phyloP scores from a whole-genome alignment of 208 protist genomes.

The Tritrichomonas musculus region DNA sequence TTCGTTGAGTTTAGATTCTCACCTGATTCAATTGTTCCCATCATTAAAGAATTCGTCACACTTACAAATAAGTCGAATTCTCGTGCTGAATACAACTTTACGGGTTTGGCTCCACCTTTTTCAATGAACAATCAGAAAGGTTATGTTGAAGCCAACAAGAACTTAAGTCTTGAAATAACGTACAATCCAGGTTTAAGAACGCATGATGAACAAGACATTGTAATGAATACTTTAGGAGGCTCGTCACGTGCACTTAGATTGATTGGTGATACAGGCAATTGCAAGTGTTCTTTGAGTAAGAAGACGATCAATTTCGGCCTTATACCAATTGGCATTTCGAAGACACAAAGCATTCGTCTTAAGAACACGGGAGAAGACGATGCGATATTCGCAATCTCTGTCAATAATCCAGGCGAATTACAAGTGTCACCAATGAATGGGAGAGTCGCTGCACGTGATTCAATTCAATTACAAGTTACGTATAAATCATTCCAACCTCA shows the following conservation, averaged over 20 bases:
- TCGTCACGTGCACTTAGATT: not conserved
- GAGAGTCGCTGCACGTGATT: not conserved
- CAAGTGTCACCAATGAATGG: conserved; percentile 1
- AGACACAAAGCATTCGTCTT: not conserved
- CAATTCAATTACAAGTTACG: not conserved
- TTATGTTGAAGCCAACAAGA: not conserved
- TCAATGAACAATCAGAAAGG: not conserved
- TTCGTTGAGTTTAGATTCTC: conserved; percentile 15
- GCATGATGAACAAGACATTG: not conserved
- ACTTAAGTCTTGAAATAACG: not conserved
- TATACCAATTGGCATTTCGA: not conserved
- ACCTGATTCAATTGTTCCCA: not conserved
- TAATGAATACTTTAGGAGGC: not conserved
- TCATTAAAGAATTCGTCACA: not conserved
- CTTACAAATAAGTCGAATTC: not conserved
- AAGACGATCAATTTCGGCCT: not conserved
- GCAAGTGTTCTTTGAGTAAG: not conserved
- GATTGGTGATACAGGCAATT: not conserved
- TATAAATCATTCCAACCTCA: not conserved
- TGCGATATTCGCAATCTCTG: not conserved
- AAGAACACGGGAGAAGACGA: conserved; percentile 10
- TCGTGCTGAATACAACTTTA: not conserved
- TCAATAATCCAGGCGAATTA: not conserved
- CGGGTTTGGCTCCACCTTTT: not conserved
- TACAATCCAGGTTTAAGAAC: not conserved